Base-by-base conservation (phyloP, 2,329 filamentous ascomycete genomes). In the Xylariaceae sp. region DNA sequence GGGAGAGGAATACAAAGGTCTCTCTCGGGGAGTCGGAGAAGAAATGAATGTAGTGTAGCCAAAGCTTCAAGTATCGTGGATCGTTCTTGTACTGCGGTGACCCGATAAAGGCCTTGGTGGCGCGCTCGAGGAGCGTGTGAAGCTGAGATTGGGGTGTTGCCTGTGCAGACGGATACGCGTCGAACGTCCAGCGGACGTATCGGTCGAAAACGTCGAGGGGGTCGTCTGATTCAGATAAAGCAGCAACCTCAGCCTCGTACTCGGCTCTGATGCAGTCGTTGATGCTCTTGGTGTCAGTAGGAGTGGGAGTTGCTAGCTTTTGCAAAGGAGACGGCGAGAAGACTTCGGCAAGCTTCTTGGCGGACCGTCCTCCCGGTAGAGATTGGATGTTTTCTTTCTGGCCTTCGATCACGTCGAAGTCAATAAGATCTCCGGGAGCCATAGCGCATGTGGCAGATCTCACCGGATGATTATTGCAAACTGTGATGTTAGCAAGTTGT, bases 301-400 rank as follows among this genome's bases (percentile, higher is more conserved):
- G 85, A 29, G 82, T 85, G 6, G 84, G 80, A 6, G 80, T 77
- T 17, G 75, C 66, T 36, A 79, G 68, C 59, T 76, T 78, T 44
- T 81, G 75, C 25, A 79, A 68, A 33, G 77, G 74, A 33, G 79
- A 75, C 44, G 87, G 75, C 50, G 90, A 85, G 76, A 89, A 90
- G 23, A 89, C 80, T 44, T 90, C 80, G 22, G 85, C 90, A 41
- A 98, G 83, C 43, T 93, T 91, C 70, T 84, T 88, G 37, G 92
- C 93, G 33, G 92, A 97, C 54, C 93, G 75, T 19, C 79, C 93
- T 52, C 88, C 86, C 14, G 92, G 91, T 11, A 98, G 77, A 19
- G 90, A 84, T 67, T 96, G 91, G 45, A 98, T 96, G 68, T 98
- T 98, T 71, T 98, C 93, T 70, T 98, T 98, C 60, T 96, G 91